Percentiles rank a stretch among this genome's conserved stretches.
phyloP scores from a whole-genome alignment of 345 rosid genomes.

The Salix purpurea region DNA sequence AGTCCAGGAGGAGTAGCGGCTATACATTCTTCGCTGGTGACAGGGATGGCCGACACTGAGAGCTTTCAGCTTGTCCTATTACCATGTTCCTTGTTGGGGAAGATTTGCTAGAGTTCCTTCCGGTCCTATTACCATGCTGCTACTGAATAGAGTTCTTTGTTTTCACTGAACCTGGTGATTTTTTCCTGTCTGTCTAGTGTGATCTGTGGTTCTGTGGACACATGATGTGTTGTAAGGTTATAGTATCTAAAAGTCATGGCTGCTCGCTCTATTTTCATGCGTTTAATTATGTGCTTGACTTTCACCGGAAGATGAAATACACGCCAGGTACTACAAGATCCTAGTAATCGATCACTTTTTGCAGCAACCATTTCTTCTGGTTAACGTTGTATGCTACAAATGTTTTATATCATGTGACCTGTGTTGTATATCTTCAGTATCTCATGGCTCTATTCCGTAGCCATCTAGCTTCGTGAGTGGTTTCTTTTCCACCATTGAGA shows the following conservation, averaged over 20 bases:
- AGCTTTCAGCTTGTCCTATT: not conserved
- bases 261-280: not conserved
- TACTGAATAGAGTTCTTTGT: not conserved
- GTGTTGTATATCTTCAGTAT: not conserved
- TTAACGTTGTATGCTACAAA: too few relatives aligned
- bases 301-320: not conserved
- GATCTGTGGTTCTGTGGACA: not conserved
- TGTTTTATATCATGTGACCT: not conserved
- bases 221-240: not conserved
- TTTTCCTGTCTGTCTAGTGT: not conserved
- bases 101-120: not conserved
- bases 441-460: not conserved
- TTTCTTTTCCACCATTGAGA: not conserved
- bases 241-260: conserved; percentile 11
- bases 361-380: not conserved
- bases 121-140: not conserved
- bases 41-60: conserved; percentile 26
- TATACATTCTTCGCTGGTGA: conserved; percentile 18
- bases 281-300: not conserved
- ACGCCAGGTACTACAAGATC: not conserved
- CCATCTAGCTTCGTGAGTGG: not conserved
- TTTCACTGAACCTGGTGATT: not conserved
- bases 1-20: conserved; percentile 36
- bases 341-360: not conserved
- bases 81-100: not conserved